Evolutionary conservation across 257 asterid genomes (phyloP).

Genomic region (Coffea eugenioides): DNA sequence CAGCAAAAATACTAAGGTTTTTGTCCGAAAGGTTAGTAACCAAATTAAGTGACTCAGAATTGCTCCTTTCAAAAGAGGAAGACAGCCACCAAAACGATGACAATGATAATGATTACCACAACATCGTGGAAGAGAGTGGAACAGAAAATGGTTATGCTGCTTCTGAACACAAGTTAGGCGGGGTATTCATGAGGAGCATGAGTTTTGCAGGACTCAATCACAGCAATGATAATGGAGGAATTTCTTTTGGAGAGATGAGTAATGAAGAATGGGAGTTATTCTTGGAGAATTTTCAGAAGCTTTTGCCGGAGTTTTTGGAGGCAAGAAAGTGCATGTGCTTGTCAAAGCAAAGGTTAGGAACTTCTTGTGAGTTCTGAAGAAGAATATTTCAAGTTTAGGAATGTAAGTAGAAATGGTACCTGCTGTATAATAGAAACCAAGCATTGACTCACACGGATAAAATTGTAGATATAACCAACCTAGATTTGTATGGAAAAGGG

Average conservation of each 20-base stretch:
- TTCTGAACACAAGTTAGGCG: constrained; percentile 20
- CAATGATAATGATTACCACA: constrained; percentile 13
- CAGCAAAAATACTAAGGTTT: constrained; percentile 49
- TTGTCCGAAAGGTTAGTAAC: constrained; percentile 38
- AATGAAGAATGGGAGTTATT: constrained; percentile 57
- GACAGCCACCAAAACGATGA: constrained; percentile 15
- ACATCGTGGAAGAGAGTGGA: constrained; percentile 15
- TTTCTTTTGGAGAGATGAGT: constrained; percentile 68
- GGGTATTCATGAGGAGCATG: constrained; percentile 61
- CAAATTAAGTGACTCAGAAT: constrained; percentile 23
- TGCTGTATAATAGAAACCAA: neutral
- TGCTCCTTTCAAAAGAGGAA: constrained; percentile 20
- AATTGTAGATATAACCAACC: neutral
- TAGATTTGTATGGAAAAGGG: constrained; percentile 15
- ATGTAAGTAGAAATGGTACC: neutral
- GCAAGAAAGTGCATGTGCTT: constrained; percentile 63
- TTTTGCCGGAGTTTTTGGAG: constrained; percentile 65
- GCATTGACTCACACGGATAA: neutral
- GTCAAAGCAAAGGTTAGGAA: constrained; percentile 76
- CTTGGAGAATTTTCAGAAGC: constrained; percentile 55
- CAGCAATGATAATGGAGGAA: constrained; percentile 50
- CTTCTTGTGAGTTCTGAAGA: constrained; percentile 78
- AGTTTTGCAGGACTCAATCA: constrained; percentile 57
- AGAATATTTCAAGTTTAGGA: neutral
- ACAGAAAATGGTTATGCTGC: constrained; percentile 14